Evolutionary conservation across 2,329 filamentous ascomycete species (phyloP).

Genomic region (Fusarium burgessii): DNA sequence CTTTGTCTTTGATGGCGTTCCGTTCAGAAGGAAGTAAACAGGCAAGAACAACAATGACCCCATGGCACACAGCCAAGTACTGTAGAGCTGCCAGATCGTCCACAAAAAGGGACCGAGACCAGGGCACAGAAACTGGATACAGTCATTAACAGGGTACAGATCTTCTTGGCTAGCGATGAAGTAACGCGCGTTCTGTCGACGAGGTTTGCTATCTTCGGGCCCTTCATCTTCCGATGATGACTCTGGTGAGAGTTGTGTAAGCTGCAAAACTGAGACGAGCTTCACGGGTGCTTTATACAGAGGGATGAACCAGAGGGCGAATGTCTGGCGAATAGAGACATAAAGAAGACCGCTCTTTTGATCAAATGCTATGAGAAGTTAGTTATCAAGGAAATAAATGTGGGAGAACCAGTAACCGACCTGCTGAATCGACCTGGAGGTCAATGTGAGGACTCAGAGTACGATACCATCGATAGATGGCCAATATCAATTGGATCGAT

Average conservation of each 20-base stretch:
- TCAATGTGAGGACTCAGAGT: constrained; percentile 81
- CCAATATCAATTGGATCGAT: constrained; percentile 74
- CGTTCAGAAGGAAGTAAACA: constrained; percentile 51
- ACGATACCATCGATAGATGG: constrained; percentile 87
- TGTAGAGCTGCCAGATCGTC: constrained; percentile 70
- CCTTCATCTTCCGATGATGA: constrained; percentile 38
- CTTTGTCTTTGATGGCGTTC: constrained; percentile 19
- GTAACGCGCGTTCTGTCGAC: constrained; percentile 60
- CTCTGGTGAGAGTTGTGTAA: constrained; percentile 60
- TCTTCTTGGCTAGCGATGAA: constrained; percentile 84
- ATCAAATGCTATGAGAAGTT: constrained; percentile 70
- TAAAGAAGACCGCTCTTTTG: constrained; percentile 75
- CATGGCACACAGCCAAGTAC: constrained; percentile 73
- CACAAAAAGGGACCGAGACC: constrained; percentile 68
- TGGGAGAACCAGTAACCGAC: constrained; percentile 49
- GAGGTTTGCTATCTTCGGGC: constrained; percentile 26
- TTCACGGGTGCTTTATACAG: constrained; percentile 76
- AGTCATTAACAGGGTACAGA: constrained; percentile 82
- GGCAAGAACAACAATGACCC: constrained; percentile 61
- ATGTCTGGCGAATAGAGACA: constrained; percentile 78
- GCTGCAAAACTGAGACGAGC: constrained; percentile 75
- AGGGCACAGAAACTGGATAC: constrained; percentile 77
- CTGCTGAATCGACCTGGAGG: constrained; percentile 70
- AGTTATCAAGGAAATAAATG: not conserved
- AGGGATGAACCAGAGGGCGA: constrained; percentile 81